Evolutionary conservation across 1,284 basidiomycete species (phyloP), one percentile per base, ranked within the genome.

Genomic region (Cystobasidiaceae sp.): DNA sequence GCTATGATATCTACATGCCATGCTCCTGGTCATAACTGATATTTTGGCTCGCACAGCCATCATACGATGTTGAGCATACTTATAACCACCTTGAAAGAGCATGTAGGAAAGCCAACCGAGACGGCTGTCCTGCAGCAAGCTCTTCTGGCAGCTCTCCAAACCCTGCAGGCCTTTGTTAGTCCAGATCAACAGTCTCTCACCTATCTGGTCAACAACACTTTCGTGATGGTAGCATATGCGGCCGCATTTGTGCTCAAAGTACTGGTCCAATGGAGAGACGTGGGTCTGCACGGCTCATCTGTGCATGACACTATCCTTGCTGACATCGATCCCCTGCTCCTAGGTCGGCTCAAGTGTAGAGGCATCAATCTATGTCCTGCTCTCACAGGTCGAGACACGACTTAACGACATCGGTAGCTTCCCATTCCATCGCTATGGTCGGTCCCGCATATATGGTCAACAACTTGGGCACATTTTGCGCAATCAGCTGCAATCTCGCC

Each of bases 161-260:
- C 57, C 9, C 23, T 59, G 5, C 57, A 59, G 33, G 46, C 57
- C 3, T 59, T 48, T 23, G 57, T 59, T 7, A 44, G 43, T 0
- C 44, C 57, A 8, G 57, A 49, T n/a, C 57, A 46, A 27, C 25
- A 25, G n/a, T 21, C 37, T 19, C 33, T 49, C 23, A 48, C 57
- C 28, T 48, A 59, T 32, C 21, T 48, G 23, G 57, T 49, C 28
- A 59, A 59, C 57, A 59, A 63, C 21, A 63, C 60, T 7, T 63
- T 48, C n/a, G 43, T 63, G 21, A 63, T 63, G 37, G 33, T 63
- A 17, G 48, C 45, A 25, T 63, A 54, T 37, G 60, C 60, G 28
- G 60, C 49, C 3, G 43, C 49, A 9, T 54, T 63, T 19, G 60
- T 50, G 9, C 41, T 63, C 5, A 63, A 63, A 28, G 60, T 63